Percentiles rank a stretch among this genome's conserved stretches.
These are phyloP conservation scores for Coniella vitis DNA, from an alignment of 2,329 filamentous ascomycete species.

Conservation along the genomic window DNA sequence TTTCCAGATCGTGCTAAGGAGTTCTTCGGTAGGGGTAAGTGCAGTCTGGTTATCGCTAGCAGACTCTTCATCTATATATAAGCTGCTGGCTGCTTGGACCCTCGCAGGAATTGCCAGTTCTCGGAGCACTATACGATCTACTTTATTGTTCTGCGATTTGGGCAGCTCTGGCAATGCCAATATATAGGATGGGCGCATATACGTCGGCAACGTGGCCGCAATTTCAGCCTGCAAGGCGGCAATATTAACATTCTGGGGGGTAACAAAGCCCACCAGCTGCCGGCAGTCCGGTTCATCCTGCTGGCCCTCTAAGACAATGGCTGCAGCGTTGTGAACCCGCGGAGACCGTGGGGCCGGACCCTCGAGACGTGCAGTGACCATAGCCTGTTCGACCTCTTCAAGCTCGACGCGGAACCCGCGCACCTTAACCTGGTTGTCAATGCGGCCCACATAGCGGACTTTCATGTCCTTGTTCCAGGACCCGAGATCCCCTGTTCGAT, in stretches of 20 bases:
- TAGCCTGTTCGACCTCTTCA: conserved; percentile 17
- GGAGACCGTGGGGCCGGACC: no score
- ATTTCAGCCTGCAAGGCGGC: background rate
- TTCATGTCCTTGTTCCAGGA: background rate
- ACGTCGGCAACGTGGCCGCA: background rate
- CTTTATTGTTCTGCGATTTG: background rate
- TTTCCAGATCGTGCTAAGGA: background rate
- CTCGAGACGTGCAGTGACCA: background rate
- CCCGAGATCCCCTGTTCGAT: background rate
- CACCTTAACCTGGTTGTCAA: conserved; percentile 47
- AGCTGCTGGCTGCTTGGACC: background rate
- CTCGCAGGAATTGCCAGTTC: background rate
- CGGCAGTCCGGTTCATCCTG: background rate
- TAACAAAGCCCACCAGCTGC: background rate
- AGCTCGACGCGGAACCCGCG: conserved; percentile 44
- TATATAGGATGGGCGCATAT: background rate
- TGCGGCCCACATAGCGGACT: conserved; percentile 18
- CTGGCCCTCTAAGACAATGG: background rate
- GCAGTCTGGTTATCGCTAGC: background rate
- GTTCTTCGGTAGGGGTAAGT: background rate
- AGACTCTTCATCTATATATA: no score
- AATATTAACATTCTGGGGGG: background rate
- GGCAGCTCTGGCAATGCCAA: background rate
- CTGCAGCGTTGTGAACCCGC: background rate
- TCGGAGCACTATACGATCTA: background rate